phyloP scores from a whole-genome alignment of 108 stramenopile species.

The Pseudonitzschia multistriata region DNA sequence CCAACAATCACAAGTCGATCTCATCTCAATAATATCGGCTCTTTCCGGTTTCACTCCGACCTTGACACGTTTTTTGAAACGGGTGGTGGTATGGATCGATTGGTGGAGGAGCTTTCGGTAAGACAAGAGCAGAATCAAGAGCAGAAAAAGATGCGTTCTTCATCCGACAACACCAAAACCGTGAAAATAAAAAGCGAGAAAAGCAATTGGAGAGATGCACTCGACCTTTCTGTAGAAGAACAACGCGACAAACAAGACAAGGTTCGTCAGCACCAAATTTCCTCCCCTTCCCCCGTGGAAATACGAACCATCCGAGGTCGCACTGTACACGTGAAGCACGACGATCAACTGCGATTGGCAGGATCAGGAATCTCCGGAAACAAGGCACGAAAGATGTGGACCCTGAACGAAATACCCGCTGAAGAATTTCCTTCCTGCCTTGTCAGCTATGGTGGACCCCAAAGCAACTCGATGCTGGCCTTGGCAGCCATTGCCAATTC shows the following conservation, averaged over 20 bases:
- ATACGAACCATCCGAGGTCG: conserved; percentile 49
- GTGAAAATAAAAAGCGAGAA: background rate
- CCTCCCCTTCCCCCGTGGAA: conserved; percentile 60
- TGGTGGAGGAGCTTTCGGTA: background rate
- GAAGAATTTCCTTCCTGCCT: conserved; percentile 65
- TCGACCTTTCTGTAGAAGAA: background rate
- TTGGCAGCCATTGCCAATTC: conserved; percentile 81
- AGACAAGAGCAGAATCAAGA: background rate
- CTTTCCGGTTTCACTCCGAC: background rate
- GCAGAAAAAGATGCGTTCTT: background rate
- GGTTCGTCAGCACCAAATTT: background rate
- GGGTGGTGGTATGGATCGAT: background rate
- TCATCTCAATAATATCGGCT: background rate
- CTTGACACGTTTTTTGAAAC: conserved; percentile 2
- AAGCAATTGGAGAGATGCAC: background rate
- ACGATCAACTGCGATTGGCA: conserved; percentile 64
- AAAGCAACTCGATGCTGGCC: conserved; percentile 92
- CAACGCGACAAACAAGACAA: background rate
- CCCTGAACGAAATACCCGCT: conserved; percentile 53
- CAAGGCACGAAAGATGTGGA: conserved; percentile 81
- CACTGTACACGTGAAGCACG: conserved; percentile 70
- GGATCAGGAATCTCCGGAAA: conserved; percentile 75
- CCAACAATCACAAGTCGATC: background rate
- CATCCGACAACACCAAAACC: background rate
- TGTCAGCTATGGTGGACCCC: conserved; percentile 90